Base-by-base conservation (phyloP, 2,329 filamentous ascomycete species). In the Colletotrichum musae region DNA sequence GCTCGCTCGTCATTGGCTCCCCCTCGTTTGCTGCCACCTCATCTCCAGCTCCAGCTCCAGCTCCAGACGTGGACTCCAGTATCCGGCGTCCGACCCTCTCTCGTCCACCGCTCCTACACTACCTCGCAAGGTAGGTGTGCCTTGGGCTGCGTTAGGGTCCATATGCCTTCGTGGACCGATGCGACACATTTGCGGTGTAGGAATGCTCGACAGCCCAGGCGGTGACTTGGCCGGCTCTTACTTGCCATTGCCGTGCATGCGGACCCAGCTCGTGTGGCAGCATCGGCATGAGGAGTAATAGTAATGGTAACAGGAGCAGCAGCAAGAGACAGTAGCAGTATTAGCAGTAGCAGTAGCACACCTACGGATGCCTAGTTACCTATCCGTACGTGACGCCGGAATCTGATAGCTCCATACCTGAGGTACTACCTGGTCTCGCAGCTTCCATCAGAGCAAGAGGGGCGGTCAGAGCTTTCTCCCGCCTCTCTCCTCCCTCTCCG, bases 181-280 rank as follows among this genome's bases (percentile, higher is more conserved):
- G 32, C 36, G 51, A 59, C 59, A 53, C 62, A 52, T 32, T 68
- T 70, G 67, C 63, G 66, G 66, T 69, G 66, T 65, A 43, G 61
- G 43, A 65, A 43, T 39, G n/a, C 21, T 60, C 45, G 56, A 39
- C 54, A 60, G 62, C 62, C 57, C 21, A 4, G 13, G 28, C 26
- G 47, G 50, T 54, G 70, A 68, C 70, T 71, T 71, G 70, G 70
- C 70, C 67, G 45, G 45, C 61, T 70, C 57, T 62, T 36, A 71
- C 66, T 71, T 62, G 67, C 70, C 56, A 69, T 53, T 47, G 59
- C 28, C 54, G 21, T 64, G 70, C 70, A 71, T 64, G 57, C 68
- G 45, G 39, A 58, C 32, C 63, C 56, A 66, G 56, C 48, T 36
- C 32, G 32, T 36, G 32, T 36, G 32, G 32, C 32, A 36, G 32